Percentiles rank a stretch among this genome's conserved stretches.
These are phyloP conservation scores for Annulohypoxylon bovei DNA, from an alignment of 495 filamentous ascomycete species.

Conservation along the genomic window DNA sequence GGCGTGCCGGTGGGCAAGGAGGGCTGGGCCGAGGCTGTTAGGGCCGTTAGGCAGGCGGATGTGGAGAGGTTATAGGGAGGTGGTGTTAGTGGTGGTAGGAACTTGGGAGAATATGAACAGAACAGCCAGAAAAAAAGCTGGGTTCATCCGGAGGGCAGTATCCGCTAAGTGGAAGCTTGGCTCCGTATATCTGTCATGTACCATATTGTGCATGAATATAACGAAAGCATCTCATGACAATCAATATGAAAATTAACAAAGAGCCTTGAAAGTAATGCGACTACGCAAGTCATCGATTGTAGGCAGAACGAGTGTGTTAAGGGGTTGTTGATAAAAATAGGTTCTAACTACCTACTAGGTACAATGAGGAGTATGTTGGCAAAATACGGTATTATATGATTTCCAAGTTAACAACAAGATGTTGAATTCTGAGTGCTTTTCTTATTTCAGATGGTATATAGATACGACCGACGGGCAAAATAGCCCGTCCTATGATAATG, in stretches of 20 bases:
- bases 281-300: not conserved
- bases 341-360: not conserved
- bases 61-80: conserved; percentile 50
- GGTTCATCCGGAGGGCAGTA: conserved; percentile 3
- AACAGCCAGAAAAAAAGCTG: conserved; percentile 1
- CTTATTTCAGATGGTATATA: conserved; percentile 35
- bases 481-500: conserved; percentile 7
- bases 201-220: conserved; percentile 36
- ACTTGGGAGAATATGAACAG: not conserved
- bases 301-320: not conserved
- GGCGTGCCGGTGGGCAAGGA: conserved; percentile 62
- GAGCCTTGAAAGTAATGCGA: not conserved
- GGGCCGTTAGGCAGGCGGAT: conserved; percentile 54
- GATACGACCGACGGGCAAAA: conserved; percentile 12
- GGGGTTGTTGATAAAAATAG: not conserved
- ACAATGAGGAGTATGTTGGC: not conserved
- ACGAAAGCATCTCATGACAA: conserved; percentile 35
- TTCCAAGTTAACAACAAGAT: not conserved
- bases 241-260: not conserved
- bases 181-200: conserved; percentile 41
- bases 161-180: conserved; percentile 11
- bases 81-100: too few species aligned
- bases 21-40: conserved; percentile 56
- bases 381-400: not conserved
- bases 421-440: not conserved